A percentile compares a stretch with the other conserved stretches of the same genome.
Evolutionary conservation across 306 rosid genomes (phyloP).

Genomic region (Morella rubra): DNA sequence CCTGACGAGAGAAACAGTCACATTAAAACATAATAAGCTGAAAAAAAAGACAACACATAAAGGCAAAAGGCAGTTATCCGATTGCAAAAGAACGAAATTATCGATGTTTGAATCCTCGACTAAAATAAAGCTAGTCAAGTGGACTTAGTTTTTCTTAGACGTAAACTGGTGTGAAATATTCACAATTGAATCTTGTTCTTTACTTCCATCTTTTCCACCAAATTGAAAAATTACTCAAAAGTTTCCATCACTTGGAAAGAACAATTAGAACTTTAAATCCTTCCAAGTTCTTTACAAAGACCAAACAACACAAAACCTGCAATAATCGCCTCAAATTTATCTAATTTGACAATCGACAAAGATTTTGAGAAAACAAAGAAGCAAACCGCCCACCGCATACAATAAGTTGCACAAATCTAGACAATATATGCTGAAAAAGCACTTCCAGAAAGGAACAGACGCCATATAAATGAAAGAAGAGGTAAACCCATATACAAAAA

Average conservation of each 20-base stretch:
- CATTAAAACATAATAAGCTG: constrained; percentile 9
- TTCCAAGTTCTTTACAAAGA: not conserved
- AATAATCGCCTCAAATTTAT: not conserved
- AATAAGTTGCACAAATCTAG: not conserved
- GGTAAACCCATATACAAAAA: constrained; percentile 17
- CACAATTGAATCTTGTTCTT: not conserved
- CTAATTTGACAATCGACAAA: constrained; percentile 14
- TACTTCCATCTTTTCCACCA: not conserved
- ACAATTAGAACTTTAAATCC: not conserved
- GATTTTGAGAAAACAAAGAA: constrained; percentile 13
- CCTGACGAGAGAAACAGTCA: constrained; percentile 47
- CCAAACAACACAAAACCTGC: not conserved
- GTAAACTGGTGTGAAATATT: not conserved
- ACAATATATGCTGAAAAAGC: not conserved
- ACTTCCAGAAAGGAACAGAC: not conserved
- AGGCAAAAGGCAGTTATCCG: not conserved
- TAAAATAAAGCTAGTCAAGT: not conserved
- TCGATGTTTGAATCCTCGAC: not conserved
- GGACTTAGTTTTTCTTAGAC: not conserved
- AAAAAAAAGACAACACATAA: constrained; percentile 23
- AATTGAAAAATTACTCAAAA: not conserved
- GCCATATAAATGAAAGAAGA: not conserved
- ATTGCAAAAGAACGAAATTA: not conserved
- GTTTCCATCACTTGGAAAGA: not conserved
- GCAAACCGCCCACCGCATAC: not conserved